These are phyloP conservation scores for Solanum paucissectum DNA, from an alignment of 257 asterid species.

Conservation along the genomic window DNA sequence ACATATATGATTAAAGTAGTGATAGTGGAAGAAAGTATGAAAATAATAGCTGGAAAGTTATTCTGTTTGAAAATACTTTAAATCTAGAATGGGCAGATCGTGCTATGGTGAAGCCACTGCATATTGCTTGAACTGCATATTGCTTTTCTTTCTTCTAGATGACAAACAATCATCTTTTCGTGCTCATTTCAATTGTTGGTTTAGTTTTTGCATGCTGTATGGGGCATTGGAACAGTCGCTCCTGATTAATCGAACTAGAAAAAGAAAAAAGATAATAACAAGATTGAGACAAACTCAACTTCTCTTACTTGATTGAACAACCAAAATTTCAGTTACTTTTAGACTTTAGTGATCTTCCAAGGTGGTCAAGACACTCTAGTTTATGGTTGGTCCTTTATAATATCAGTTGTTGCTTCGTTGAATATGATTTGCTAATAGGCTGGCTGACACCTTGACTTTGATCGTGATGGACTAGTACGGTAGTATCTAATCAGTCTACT, in stretches of 20 bases:
- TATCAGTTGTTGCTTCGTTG: background rate
- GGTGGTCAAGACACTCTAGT: background rate
- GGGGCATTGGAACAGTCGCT: background rate
- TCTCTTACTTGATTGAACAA: background rate
- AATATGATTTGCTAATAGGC: background rate
- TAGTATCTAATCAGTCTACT: background rate
- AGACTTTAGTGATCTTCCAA: background rate
- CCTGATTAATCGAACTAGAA: background rate
- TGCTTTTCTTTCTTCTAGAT: background rate
- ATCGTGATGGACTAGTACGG: background rate
- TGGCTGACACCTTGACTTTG: background rate
- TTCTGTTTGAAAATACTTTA: background rate
- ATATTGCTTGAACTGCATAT: background rate
- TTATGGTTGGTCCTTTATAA: background rate
- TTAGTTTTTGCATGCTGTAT: background rate
- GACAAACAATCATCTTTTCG: background rate
- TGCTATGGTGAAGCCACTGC: no score
- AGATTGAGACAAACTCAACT: background rate
- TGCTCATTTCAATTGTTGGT: background rate
- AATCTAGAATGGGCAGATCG: background rate
- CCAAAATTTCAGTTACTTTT: background rate
- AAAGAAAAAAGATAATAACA: background rate
- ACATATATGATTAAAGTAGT: background rate
- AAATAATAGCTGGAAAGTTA: background rate
- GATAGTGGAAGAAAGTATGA: background rate